These are phyloP conservation scores for Wickerhamomyces subpelliculosus DNA, from an alignment of 805 yeast genomes.

Conservation along the genomic window DNA sequence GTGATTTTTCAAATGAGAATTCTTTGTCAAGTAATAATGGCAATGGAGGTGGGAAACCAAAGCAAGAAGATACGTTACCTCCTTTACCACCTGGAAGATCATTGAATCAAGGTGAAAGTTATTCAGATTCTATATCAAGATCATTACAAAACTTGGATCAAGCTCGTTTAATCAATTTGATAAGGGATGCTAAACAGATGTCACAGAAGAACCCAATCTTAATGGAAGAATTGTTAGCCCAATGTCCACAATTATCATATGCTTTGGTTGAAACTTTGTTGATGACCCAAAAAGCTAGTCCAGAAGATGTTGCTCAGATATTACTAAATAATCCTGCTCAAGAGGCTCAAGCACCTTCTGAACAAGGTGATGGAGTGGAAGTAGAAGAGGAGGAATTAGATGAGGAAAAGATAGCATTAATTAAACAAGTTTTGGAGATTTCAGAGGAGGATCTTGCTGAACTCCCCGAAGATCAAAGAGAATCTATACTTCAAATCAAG, in stretches of 20 bases:
- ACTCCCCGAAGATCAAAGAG: slow-evolving; percentile 45
- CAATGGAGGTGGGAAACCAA: slow-evolving; percentile 9
- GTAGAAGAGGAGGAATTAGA: slow-evolving; percentile 16
- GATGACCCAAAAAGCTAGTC: slow-evolving; percentile 10
- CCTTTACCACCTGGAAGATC: slow-evolving; percentile 51
- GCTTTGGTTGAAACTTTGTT: slow-evolving; percentile 73
- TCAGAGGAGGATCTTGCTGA: slow-evolving; percentile 43
- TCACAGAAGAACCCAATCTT: slow-evolving; percentile 47
- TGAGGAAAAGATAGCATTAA: slow-evolving; percentile 36
- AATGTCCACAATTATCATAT: slow-evolving; percentile 76
- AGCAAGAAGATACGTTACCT: slow-evolving; percentile 28
- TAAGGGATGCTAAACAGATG: slow-evolving; percentile 56
- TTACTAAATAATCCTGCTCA: slow-evolving; percentile 10
- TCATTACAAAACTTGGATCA: slow-evolving; percentile 42
- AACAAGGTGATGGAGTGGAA: too few species aligned
- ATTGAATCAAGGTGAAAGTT: slow-evolving; percentile 25
- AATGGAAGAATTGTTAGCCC: slow-evolving; percentile 52
- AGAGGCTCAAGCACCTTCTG: too few species aligned
- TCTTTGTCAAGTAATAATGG: slow-evolving; percentile 8
- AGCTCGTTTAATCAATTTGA: slow-evolving; percentile 37
- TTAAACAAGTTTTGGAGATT: slow-evolving; percentile 45
- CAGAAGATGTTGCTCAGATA: slow-evolving; percentile 30
- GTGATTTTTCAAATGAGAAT: slow-evolving; percentile 63
- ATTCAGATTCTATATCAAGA: slow-evolving; percentile 33
- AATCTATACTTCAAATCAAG: slow-evolving; percentile 19